Evolutionary conservation across 257 asterid species (phyloP).

Genomic region (Penstemon newberryi): DNA sequence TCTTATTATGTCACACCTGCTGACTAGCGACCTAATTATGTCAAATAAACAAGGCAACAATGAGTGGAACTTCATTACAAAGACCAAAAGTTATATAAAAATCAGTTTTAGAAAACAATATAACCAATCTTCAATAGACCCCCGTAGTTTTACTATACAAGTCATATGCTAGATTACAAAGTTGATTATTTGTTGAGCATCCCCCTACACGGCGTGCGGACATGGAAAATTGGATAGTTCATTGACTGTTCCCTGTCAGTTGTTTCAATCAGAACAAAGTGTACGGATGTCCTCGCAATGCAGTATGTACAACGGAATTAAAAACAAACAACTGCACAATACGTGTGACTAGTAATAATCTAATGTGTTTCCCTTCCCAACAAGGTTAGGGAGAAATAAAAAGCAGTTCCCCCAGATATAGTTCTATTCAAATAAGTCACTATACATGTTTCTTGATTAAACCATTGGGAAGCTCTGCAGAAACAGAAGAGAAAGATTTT

Average conservation of each 20-base stretch:
- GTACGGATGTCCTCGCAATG: background rate
- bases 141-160: background rate
- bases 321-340: background rate
- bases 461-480: constrained; percentile 3
- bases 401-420: background rate
- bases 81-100: background rate
- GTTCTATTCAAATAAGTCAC: constrained; percentile 3
- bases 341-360: no score
- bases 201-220: background rate
- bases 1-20: background rate
- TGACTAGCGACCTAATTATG: background rate
- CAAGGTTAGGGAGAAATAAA: background rate
- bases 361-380: background rate
- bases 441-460: constrained; percentile 4
- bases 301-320: background rate
- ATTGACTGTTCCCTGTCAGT: background rate
- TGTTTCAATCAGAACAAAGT: background rate
- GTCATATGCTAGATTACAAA: background rate
- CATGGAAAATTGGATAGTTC: background rate
- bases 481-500: background rate
- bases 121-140: background rate
- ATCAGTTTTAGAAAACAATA: background rate
- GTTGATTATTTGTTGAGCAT: background rate
- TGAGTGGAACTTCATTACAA: background rate
- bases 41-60: background rate